Evolutionary conservation across 805 yeast genomes (phyloP).

Genomic region (Barnettozyma vustinii): DNA sequence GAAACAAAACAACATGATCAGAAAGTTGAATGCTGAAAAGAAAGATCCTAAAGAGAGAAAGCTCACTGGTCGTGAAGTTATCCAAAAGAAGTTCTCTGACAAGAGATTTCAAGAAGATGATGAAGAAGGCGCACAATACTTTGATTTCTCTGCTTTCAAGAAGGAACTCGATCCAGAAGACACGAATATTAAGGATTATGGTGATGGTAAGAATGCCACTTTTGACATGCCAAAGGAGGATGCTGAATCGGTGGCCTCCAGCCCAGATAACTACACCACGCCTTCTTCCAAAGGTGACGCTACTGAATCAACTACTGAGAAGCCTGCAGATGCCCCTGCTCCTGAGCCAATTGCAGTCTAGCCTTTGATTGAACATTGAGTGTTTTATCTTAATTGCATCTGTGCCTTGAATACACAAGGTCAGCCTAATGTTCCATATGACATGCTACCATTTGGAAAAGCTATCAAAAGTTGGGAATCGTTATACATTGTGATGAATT

Average conservation of each 20-base stretch:
- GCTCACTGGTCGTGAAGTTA: slow-evolving; percentile 64
- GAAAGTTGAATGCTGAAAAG: slow-evolving; percentile 41
- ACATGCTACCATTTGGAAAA: background rate
- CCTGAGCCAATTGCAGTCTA: background rate
- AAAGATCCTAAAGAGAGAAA: slow-evolving; percentile 33
- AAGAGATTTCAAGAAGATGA: slow-evolving; percentile 22
- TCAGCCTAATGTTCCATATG: background rate
- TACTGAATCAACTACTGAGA: background rate
- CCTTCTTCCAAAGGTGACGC: slow-evolving; percentile 3
- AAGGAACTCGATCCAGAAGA: slow-evolving; percentile 18
- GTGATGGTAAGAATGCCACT: slow-evolving; percentile 19
- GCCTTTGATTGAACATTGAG: background rate
- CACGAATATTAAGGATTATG: slow-evolving; percentile 11
- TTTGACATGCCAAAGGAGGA: slow-evolving; percentile 30
- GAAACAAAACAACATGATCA: slow-evolving; percentile 66
- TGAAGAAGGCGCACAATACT: slow-evolving; percentile 22
- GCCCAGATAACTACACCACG: background rate
- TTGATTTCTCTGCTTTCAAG: slow-evolving; percentile 38
- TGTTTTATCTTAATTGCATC: background rate
- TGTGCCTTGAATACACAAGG: background rate
- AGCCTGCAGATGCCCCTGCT: background rate
- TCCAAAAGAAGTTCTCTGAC: slow-evolving; percentile 47
- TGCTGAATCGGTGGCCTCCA: slow-evolving; percentile 5
- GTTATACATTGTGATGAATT: slow-evolving; percentile 20
- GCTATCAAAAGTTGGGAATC: background rate